Evolutionary conservation across 2,329 filamentous ascomycete genomes (phyloP), one percentile per base, ranked within the genome.

Genomic region (Xylaria sp.): DNA sequence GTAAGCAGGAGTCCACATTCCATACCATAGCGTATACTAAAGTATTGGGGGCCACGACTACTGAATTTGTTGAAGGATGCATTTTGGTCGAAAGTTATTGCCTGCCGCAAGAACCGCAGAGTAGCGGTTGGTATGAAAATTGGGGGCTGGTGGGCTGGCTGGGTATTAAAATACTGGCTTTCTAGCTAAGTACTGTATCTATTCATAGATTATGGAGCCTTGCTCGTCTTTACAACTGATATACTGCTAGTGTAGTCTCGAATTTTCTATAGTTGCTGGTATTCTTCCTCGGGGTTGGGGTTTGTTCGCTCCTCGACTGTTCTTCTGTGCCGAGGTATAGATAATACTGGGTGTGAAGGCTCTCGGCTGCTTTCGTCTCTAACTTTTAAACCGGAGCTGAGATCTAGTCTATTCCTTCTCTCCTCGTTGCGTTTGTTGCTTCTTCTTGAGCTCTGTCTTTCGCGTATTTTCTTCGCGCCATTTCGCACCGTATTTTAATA

Each of bases 401-500:
- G 31, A 52, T 8, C 8, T 61, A 7, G 4, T 39, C 20, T n/a
- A 2, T 13, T 54, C 41, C 12, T 72, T 62, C 9, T 20, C 39
- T n/a, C 23, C 55, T 31, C 62, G 39, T 31, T 62, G 39, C 20
- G 62, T 31, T 25, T 64, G 39, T 23, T 48, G 39, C 31, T 64
- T 49, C 25, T 62, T 62, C 39, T 66, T 56, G 52, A 68, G 64
- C 28, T 67, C 69, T 13, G 49, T 36, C 28, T 54, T 68, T 0
- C 12, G 13, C 0, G 46, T 60, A 41, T 72, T 72, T 18, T 71
- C 74, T 33, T 69, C 72, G 3, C 78, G 76, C 78, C 78, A 79
- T 25, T 64, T 68, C 6, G 76, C 59, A 0, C 78, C 78, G 39
- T 78, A 68, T 55, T 67, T 73, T 69, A 80, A 75, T 36, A 81